Percentiles rank a stretch among this genome's conserved stretches.
These are phyloP conservation scores for Daldinia eschscholtzii DNA, from an alignment of 2,329 filamentous ascomycete genomes.

Conservation along the genomic window DNA sequence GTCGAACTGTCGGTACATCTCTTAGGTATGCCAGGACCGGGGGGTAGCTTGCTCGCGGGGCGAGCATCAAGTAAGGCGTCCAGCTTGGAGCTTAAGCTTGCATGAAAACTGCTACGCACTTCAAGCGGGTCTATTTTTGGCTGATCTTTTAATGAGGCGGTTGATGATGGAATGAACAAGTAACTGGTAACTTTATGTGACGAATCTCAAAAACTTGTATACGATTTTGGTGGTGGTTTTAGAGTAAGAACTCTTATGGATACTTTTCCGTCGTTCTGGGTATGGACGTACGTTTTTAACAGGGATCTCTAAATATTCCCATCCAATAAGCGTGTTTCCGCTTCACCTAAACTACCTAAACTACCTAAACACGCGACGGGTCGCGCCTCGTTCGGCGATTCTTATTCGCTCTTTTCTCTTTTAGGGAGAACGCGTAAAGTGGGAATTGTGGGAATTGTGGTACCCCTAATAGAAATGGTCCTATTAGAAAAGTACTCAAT, in stretches of 20 bases:
- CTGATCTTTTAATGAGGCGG: constrained; percentile 33
- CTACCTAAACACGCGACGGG: constrained; percentile 32
- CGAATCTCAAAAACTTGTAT: constrained; percentile 26
- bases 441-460: not conserved
- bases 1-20: constrained; percentile 16
- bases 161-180: constrained; percentile 23
- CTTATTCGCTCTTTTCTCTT: constrained; percentile 42
- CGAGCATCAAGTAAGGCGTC: constrained; percentile 26
- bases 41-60: constrained; percentile 23
- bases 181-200: constrained; percentile 36
- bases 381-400: constrained; percentile 41
- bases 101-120: constrained; percentile 22
- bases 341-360: constrained; percentile 36
- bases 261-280: constrained; percentile 34
- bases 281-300: constrained; percentile 27
- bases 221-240: constrained; percentile 28
- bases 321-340: constrained; percentile 46
- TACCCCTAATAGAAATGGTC: constrained; percentile 2
- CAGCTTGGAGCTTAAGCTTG: constrained; percentile 26
- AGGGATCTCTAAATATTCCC: constrained; percentile 39
- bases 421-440: constrained; percentile 45
- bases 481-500: constrained; percentile 24
- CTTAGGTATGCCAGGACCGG: constrained; percentile 24
- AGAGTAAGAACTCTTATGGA: constrained; percentile 27
- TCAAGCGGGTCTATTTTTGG: constrained; percentile 3